Percentiles rank a stretch among this genome's conserved stretches.
These are phyloP conservation scores for Leishmania amazonensis DNA, from an alignment of 208 protist genomes.

Conservation along the genomic window DNA sequence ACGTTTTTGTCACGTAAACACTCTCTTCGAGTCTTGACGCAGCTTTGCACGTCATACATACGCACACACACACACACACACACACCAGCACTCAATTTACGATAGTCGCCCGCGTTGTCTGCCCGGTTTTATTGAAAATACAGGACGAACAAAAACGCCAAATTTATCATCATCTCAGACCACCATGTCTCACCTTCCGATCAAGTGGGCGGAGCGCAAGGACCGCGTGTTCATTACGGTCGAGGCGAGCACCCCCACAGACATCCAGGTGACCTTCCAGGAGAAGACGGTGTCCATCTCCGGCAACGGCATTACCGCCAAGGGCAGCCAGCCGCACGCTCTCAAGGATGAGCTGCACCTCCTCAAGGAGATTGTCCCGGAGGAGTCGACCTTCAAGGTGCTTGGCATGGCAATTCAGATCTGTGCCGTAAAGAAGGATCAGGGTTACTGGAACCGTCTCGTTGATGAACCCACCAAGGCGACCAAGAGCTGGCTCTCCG, in stretches of 20 bases:
- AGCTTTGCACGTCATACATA: neutral
- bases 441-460: constrained; percentile 87
- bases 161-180: neutral
- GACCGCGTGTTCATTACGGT: constrained; percentile 90
- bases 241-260: constrained; percentile 69
- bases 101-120: neutral
- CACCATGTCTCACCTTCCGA: constrained; percentile 79
- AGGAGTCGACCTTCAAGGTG: constrained; percentile 85
- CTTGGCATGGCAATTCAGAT: constrained; percentile 86
- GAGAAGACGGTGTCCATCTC: constrained; percentile 75
- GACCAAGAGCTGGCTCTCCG: constrained; percentile 85
- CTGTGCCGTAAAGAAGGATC: constrained; percentile 88
- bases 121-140: neutral
- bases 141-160: neutral
- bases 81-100: neutral
- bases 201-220: constrained; percentile 90
- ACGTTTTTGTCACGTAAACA: neutral
- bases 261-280: constrained; percentile 80
- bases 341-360: constrained; percentile 76
- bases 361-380: constrained; percentile 81
- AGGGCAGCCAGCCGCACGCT: constrained; percentile 60
- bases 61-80: neutral
- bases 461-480: constrained; percentile 69
- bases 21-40: neutral
- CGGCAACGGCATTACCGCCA: constrained; percentile 73